Evolutionary conservation across 108 stramenopile genomes (phyloP).

Genomic region (Seminavis robusta): DNA sequence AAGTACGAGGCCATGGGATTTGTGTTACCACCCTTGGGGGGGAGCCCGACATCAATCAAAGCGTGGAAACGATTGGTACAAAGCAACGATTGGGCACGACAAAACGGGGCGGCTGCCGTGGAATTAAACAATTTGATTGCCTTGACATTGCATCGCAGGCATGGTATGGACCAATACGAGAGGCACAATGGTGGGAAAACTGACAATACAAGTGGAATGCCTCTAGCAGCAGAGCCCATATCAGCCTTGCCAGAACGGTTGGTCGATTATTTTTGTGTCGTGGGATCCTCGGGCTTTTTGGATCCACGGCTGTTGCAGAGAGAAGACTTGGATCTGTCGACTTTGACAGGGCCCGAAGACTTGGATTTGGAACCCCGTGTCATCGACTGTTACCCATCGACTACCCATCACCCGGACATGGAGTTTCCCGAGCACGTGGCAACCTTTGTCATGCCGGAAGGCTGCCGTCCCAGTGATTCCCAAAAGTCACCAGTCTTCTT

Average conservation of each 20-base stretch:
- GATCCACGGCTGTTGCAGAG: conserved; percentile 10
- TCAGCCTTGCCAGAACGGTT: conserved; percentile 40
- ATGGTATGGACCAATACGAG: too few species aligned
- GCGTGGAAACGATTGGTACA: conserved; percentile 33
- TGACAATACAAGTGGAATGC: too few species aligned
- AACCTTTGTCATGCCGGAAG: conserved; percentile 73
- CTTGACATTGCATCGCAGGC: too few species aligned
- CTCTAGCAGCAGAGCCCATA: too few species aligned
- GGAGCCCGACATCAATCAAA: conserved; percentile 15
- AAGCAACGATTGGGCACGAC: conserved; percentile 13
- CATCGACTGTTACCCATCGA: conserved; percentile 64
- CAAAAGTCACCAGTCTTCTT: conserved; percentile 61
- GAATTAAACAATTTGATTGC: too few species aligned
- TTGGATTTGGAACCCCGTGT: conserved; percentile 51
- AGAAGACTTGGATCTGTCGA: conserved; percentile 5
- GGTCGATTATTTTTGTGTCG: conserved; percentile 66
- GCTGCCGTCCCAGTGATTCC: conserved; percentile 34
- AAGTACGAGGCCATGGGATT: conserved; percentile 63
- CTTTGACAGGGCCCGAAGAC: conserved; percentile 27
- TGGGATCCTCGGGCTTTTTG: conserved; percentile 26
- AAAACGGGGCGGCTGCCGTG: neutral
- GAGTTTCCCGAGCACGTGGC: conserved; percentile 68
- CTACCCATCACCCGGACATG: conserved; percentile 39
- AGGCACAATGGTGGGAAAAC: too few species aligned
- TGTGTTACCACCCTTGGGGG: conserved; percentile 47